A percentile compares a stretch with the other conserved stretches of the same genome.
These are phyloP conservation scores for Chimonanthus salicifolius DNA, from an alignment of 164 flowering plant species.

Conservation along the genomic window DNA sequence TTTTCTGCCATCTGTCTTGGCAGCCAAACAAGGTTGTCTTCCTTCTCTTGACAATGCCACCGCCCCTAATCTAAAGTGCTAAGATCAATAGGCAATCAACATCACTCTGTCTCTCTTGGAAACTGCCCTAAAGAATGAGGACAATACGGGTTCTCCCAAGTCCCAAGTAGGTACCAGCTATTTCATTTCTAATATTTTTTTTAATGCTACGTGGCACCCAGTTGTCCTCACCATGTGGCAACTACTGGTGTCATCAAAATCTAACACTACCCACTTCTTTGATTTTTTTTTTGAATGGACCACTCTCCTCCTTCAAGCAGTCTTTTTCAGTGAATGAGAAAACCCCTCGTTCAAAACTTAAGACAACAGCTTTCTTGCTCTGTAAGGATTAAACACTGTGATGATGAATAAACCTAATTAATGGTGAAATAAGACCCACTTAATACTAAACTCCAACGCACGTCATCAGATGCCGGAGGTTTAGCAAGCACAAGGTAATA, in stretches of 20 bases:
- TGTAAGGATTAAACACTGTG: not conserved
- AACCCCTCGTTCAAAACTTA: not conserved
- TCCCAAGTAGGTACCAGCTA: not conserved
- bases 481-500: no score
- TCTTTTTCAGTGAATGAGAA: not conserved
- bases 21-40: not conserved
- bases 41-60: not conserved
- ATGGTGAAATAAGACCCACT: no score
- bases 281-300: not conserved
- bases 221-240: not conserved
- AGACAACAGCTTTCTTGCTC: not conserved
- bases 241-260: not conserved
- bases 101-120: not conserved
- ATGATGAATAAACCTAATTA: no score
- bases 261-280: no score
- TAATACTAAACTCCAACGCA: no score
- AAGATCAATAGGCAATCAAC: not conserved
- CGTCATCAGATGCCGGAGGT: no score
- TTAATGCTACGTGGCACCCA: not conserved
- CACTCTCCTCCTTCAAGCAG: not conserved
- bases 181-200: not conserved
- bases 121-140: not conserved
- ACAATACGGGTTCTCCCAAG: not conserved
- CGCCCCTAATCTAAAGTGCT: not conserved
- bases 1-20: not conserved